Conservation (phyloP, 78 protist genomes). For the Carpediemonas membranifera region DNA sequence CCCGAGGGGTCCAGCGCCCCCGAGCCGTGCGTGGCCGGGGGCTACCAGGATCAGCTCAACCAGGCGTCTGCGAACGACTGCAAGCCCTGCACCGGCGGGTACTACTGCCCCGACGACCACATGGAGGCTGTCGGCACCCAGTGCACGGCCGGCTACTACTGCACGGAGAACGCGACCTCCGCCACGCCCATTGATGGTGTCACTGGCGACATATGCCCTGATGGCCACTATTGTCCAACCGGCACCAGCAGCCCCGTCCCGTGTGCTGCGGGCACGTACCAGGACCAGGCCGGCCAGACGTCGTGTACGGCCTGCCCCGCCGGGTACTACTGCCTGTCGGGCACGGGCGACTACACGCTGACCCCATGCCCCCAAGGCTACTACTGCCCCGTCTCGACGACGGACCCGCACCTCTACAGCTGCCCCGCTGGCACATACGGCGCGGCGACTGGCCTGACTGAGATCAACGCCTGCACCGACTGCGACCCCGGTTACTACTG, state of each 20-base stretch:
- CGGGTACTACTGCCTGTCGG: constrained; percentile 18
- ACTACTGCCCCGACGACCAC: too few relatives aligned
- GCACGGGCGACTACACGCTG: background rate
- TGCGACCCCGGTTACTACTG: constrained; percentile 31
- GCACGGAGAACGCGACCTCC: background rate
- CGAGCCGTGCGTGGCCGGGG: constrained; percentile 12
- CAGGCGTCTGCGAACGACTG: background rate
- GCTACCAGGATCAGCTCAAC: background rate
- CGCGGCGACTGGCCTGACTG: background rate
- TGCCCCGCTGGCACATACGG: constrained; percentile 26
- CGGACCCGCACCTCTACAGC: background rate
- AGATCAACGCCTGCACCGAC: background rate
- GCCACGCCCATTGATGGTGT: background rate
- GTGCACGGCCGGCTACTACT: constrained; percentile 7
- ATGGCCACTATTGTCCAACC: constrained; percentile 36
- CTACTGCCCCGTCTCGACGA: constrained; percentile 27
- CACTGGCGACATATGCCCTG: background rate
- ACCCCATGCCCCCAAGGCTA: constrained; percentile 31
- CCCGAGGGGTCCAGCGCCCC: constrained; percentile 4
- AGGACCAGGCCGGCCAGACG: background rate
- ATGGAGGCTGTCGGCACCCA: background rate
- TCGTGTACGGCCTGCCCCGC: background rate
- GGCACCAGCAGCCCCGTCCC: constrained; percentile 29
- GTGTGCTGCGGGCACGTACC: constrained; percentile 12
- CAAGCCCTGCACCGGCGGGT: background rate